Evolutionary conservation across 192 early-diverging fungal genomes (phyloP).

Genomic region (Pecoramyces ruminantium): DNA sequence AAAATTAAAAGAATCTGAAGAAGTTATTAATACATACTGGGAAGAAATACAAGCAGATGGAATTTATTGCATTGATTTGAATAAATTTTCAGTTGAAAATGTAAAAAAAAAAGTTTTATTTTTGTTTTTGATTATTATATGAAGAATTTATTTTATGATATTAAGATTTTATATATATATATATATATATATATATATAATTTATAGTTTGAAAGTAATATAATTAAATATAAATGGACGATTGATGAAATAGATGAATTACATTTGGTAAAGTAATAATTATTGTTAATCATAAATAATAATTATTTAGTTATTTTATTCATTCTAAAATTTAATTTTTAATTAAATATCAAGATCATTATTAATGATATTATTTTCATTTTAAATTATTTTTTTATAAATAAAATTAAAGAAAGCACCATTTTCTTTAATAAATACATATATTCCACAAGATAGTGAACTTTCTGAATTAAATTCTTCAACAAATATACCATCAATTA

Average conservation of each 20-base stretch:
- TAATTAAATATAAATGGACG: background rate
- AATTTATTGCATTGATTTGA: constrained; percentile 50
- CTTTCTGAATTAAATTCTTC: background rate
- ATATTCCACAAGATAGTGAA: background rate
- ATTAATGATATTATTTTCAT: too few relatives aligned
- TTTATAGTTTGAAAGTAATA: background rate
- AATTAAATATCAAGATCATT: too few relatives aligned
- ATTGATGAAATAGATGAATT: background rate
- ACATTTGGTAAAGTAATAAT: background rate
- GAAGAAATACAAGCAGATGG: constrained; percentile 62
- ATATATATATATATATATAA: too few relatives aligned
- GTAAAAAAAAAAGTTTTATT: background rate
- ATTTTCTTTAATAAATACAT: background rate
- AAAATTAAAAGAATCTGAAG: background rate
- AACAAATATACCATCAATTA: constrained; percentile 1
- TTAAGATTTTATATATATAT: too few relatives aligned
- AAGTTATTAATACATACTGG: constrained; percentile 14
- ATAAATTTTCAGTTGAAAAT: constrained; percentile 6
- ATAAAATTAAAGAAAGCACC: constrained; percentile 4
- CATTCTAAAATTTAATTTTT: too few relatives aligned
- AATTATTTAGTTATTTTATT: too few relatives aligned
- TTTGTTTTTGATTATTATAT: too few relatives aligned
- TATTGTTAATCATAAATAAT: too few relatives aligned
- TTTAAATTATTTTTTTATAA: too few relatives aligned
- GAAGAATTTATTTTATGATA: too few relatives aligned